Conservation (phyloP, 768 basidiomycete species). For the Lentinula sp. region DNA sequence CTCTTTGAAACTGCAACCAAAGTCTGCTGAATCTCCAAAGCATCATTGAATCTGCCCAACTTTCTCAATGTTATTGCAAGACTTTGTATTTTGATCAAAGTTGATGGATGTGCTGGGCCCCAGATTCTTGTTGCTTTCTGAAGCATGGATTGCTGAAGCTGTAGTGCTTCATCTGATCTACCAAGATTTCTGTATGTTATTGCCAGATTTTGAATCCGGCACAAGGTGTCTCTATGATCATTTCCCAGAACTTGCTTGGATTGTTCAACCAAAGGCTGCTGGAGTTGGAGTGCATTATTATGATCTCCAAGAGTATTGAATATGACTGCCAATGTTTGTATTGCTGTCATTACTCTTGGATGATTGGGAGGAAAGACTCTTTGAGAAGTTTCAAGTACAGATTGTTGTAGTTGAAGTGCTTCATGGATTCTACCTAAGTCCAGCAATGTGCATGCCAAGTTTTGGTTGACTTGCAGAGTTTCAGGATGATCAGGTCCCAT, state of each 20-base stretch:
- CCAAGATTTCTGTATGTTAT: neutral
- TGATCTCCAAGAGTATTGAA: too few species aligned
- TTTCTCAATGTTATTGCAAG: neutral
- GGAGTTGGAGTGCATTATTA: neutral
- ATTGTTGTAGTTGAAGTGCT: neutral
- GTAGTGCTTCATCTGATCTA: neutral
- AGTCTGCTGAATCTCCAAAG: neutral
- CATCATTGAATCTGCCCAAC: neutral
- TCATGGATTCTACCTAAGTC: neutral
- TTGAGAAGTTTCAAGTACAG: too few species aligned
- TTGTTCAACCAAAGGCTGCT: neutral
- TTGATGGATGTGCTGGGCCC: too few species aligned
- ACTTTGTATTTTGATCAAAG: too few species aligned
- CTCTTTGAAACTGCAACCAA: neutral
- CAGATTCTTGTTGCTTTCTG: too few species aligned
- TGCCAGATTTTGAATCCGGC: neutral
- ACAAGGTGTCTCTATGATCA: conserved; percentile 1
- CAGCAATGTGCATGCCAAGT: too few species aligned
- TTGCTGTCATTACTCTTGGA: too few species aligned
- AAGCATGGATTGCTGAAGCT: too few species aligned
- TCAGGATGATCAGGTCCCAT: too few species aligned
- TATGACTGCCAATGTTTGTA: too few species aligned
- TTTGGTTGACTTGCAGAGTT: too few species aligned
- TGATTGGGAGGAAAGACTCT: too few species aligned
- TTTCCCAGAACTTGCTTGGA: neutral